These are phyloP conservation scores for Blastocrithidia nonstop DNA, from an alignment of 208 protist genomes.

Conservation along the genomic window DNA sequence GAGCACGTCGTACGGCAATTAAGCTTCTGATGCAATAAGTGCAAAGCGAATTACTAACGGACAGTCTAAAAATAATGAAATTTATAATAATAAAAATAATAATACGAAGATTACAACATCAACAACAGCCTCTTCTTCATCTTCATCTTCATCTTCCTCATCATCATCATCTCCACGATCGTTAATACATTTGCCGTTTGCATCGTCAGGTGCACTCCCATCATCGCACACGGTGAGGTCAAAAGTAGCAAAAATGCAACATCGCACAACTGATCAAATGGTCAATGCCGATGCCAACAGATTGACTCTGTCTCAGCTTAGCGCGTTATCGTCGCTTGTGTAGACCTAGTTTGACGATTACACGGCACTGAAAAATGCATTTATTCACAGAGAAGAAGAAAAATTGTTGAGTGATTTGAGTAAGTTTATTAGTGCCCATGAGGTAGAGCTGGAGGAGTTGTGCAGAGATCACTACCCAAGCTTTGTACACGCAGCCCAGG, in stretches of 20 bases:
- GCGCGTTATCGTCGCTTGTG: conserved; percentile 70
- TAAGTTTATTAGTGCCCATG: conserved; percentile 70
- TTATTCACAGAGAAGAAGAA: conserved; percentile 68
- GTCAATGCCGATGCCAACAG: conserved; percentile 7
- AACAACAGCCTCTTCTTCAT: no score
- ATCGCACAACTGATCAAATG: neutral
- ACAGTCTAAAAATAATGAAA: no score
- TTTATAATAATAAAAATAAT: no score
- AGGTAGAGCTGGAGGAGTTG: conserved; percentile 69
- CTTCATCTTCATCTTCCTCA: no score
- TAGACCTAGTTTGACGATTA: conserved; percentile 85
- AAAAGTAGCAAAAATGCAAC: neutral
- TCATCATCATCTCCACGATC: no score
- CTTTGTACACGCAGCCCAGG: conserved; percentile 67
- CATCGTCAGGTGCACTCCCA: no score
- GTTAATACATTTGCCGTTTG: no score
- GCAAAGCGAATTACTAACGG: no score
- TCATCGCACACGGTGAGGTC: no score
- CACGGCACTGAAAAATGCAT: conserved; percentile 61
- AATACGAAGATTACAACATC: no score
- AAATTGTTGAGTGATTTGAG: conserved; percentile 49
- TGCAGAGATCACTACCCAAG: conserved; percentile 79
- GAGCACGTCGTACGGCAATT: no score
- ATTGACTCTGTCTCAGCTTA: conserved; percentile 58
- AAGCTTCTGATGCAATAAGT: no score